phyloP scores from a whole-genome alignment of 148 eudicot species.

The Arctostaphylos glauca region DNA sequence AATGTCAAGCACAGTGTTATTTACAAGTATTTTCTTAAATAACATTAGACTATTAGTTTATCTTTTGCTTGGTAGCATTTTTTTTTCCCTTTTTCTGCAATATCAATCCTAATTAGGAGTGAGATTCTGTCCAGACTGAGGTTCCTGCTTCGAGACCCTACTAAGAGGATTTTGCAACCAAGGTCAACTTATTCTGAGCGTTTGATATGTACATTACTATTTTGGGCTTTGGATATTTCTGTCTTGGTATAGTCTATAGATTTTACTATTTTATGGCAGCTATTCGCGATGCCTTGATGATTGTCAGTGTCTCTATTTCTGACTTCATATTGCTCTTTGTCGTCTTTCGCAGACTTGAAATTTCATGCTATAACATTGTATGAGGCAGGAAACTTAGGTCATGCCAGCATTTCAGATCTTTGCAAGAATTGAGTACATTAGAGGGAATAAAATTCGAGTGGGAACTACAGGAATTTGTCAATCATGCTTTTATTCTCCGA shows the following conservation, averaged over 20 bases:
- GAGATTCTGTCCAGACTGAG: not conserved
- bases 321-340: constrained; percentile 1
- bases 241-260: not conserved
- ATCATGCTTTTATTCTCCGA: constrained; percentile 97
- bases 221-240: not conserved
- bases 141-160: not conserved
- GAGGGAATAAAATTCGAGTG: constrained; percentile 96
- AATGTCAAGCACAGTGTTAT: no score
- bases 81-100: not conserved
- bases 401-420: constrained; percentile 87
- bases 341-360: constrained; percentile 68
- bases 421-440: constrained; percentile 85
- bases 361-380: constrained; percentile 95
- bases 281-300: constrained; percentile 4
- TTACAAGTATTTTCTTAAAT: no score
- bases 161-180: not conserved
- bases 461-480: constrained; percentile 95
- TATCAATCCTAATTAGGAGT: not conserved
- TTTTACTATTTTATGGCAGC: not conserved
- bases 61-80: not conserved
- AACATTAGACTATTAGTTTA: not conserved
- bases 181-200: not conserved
- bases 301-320: constrained; percentile 1
- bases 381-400: constrained; percentile 96
- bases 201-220: not conserved